Base-by-base conservation (phyloP, 2,329 filamentous ascomycete genomes). In the Aspergillus oerlinghausenensis region DNA sequence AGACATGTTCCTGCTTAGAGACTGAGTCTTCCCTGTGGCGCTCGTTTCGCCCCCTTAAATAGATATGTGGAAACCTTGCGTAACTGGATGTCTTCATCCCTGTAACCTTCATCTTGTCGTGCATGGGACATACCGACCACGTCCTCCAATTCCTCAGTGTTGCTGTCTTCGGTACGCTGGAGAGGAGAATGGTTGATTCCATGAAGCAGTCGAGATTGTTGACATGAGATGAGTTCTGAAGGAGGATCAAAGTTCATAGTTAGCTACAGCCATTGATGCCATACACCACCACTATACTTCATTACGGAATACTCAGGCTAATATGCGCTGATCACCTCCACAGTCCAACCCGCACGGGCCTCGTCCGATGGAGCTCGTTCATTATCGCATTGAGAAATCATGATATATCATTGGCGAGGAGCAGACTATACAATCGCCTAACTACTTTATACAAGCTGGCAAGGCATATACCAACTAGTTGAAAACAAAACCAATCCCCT, bases 1-100 rank as follows among this genome's bases (percentile, higher is more conserved):
- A 23, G 51, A 57, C 25, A 26, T 47, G 48, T 48, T 19, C 29
- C 14, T 43, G 21, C 48, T n/a, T 7, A 42, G 32, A 28, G 9
- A 10, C 17, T 21, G 29, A 17, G 6, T n/a, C 5, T 42, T 45
- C n/a, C 35, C 51, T 58, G 6, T 7, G 25, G 25, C 25, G 6
- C 25, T 26, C 25, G 5, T 7, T 26, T 26, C 25, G 55, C 52
- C 10, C 45, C 55, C n/a, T 53, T 60, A 55, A 70, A 83, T 82
- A 85, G 60, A 69, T 81, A 84, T 9, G 80, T 82, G 0, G 82
- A 84, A 9, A 87, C 78, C 70, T 85, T 86, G n/a, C 83, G 75
- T 80, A 86, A 86, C 70, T 87, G 84, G 52, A 87, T 84, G 73
- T 87, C 84, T 67, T 87, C 84, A 54, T 82, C 83, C 84, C 84